These are phyloP conservation scores for Chlamydomonas schloesseri DNA, from an alignment of 139 green algal species.

Conservation along the genomic window DNA sequence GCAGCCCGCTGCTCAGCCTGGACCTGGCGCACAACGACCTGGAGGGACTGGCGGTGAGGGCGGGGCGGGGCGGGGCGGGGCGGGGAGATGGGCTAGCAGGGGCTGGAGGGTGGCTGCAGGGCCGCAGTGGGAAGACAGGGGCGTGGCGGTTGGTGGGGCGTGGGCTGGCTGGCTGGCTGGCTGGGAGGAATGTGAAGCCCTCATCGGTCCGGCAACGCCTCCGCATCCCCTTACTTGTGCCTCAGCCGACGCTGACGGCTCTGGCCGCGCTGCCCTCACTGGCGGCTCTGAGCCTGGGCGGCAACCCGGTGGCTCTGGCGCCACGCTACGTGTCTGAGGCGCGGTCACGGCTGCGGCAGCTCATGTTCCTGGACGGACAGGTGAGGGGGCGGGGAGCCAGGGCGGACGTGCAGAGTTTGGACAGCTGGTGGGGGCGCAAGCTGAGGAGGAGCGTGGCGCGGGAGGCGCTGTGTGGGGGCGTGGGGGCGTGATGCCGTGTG, in stretches of 20 bases:
- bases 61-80: neutral
- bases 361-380: conserved; percentile 39
- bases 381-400: neutral
- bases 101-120: too few relatives aligned
- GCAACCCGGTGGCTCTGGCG: conserved; percentile 15
- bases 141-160: too few relatives aligned
- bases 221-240: too few relatives aligned
- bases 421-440: too few relatives aligned
- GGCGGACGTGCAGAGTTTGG: too few relatives aligned
- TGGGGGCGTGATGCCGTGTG: too few relatives aligned
- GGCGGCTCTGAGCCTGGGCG: conserved; percentile 2
- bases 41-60: conserved; percentile 22
- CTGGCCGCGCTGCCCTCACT: conserved; percentile 13
- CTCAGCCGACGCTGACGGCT: neutral
- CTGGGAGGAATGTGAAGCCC: too few relatives aligned
- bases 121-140: too few relatives aligned
- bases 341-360: conserved; percentile 1
- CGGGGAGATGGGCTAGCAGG: too few relatives aligned
- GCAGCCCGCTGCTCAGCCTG: neutral
- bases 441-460: too few relatives aligned
- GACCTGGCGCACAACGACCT: conserved; percentile 42
- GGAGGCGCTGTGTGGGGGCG: neutral
- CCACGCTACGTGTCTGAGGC: conserved; percentile 21
- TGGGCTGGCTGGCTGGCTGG: too few relatives aligned
- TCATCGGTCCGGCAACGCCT: too few relatives aligned